Base-by-base conservation (phyloP, 2,329 filamentous ascomycete species). In the Pseudohalonectria lignicola region DNA sequence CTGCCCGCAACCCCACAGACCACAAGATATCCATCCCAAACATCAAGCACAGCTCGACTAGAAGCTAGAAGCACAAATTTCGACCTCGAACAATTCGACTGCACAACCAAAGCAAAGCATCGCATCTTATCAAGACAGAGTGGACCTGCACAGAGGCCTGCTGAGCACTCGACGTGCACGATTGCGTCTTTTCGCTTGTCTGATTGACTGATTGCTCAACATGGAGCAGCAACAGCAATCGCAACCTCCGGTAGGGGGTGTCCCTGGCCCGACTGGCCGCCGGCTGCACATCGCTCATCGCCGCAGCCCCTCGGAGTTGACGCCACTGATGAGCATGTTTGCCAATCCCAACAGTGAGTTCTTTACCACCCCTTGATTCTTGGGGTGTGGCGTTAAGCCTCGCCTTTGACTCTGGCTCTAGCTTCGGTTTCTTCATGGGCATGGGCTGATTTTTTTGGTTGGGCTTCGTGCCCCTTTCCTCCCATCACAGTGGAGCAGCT, bases 281-380 rank as follows among this genome's bases (percentile, higher is more conserved):
- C 82, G 88, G 60, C 77, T 96, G 60, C 88, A 96, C 69, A 95
- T 96, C 65, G 90, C 90, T 55, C 90, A 96, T 70, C 83, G 90
- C 58, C 82, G 90, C 64, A 95, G 87, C 67, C 92, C 90, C 48
- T 96, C 92, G 50, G 92, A 96, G 73, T 73, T 96, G 63, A 96
- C 90, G 42, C 92, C 90, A 47, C 69, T 96, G 63, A 93, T 96
- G 85, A 94, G 87, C 86, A 86, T 78, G 86, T 86, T 75, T 62
- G 62, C 69, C 47, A 76, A 73, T 47, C 71, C 72, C 48, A 69
- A 68, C 61, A 79, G 76, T 81, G 68, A 72, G 76, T 72, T 39
- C 43, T n/a, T n/a, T n/a, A n/a, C 36, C 33, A 16, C 20, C 36
- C 31, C n/a, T 20, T 19, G 20, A 13, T 26, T 23, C 19, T 20